These are phyloP conservation scores for Paramyrothecium roridum DNA, from an alignment of 2,329 filamentous ascomycete genomes.

Conservation along the genomic window DNA sequence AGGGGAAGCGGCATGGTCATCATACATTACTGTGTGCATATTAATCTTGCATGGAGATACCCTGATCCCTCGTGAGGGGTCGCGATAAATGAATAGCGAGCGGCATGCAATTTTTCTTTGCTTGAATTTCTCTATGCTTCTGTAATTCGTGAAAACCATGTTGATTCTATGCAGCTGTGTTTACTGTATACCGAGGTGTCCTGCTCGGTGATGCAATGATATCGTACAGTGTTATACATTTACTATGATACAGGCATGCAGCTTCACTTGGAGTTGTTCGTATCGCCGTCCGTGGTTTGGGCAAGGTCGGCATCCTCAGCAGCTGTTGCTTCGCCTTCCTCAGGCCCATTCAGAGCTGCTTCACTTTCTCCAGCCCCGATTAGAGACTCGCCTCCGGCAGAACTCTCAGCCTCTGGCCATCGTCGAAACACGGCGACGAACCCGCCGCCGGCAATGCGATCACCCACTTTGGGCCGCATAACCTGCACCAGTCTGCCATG, in stretches of 20 bases:
- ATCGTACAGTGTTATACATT: not conserved
- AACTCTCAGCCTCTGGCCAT: constrained; percentile 17
- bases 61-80: constrained; percentile 20
- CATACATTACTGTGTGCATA: constrained; percentile 1
- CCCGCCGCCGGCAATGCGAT: constrained; percentile 34
- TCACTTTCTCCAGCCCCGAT: constrained; percentile 5
- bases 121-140: too few species aligned
- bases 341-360: not conserved
- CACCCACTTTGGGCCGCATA: constrained; percentile 39
- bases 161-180: too few species aligned
- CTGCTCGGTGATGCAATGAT: too few species aligned
- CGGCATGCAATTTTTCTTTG: constrained; percentile 19
- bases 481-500: constrained; percentile 27
- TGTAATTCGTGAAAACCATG: too few species aligned
- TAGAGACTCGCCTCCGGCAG: constrained; percentile 4
- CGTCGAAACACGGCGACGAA: constrained; percentile 36
- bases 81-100: constrained; percentile 24
- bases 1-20: not conserved
- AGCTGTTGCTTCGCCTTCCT: too few species aligned
- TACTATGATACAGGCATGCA: not conserved
- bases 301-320: too few species aligned
- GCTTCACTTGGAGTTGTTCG: too few species aligned
- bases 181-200: too few species aligned
- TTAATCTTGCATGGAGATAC: constrained; percentile 24
- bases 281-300: too few species aligned